Percentiles rank a stretch among this genome's conserved stretches.
phyloP scores from a whole-genome alignment of 208 protist species.

The Wallacemonas sp. region DNA sequence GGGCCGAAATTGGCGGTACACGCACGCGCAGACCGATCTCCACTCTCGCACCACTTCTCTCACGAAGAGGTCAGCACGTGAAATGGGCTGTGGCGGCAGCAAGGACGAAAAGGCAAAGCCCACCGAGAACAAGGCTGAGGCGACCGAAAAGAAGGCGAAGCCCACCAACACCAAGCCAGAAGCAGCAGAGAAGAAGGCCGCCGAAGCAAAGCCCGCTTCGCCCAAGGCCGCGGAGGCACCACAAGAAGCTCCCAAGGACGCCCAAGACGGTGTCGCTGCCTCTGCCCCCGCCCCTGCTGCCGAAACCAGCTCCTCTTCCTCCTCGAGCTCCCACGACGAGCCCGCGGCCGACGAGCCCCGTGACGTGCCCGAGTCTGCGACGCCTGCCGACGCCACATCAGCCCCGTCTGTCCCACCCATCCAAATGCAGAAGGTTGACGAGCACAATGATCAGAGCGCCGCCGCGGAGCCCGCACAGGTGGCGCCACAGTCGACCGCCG shows the following conservation, averaged over 20 bases:
- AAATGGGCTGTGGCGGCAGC: conserved; percentile 43
- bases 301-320: too few species aligned
- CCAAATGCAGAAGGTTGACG: not conserved
- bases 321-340: not conserved
- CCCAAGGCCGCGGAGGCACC: not conserved
- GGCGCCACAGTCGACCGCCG: too few species aligned
- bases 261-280: not conserved
- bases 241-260: not conserved
- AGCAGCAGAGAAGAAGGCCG: not conserved
- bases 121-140: not conserved
- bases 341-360: not conserved
- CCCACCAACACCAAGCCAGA: not conserved
- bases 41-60: not conserved
- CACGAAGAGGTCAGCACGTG: not conserved
- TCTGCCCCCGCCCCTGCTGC: not conserved
- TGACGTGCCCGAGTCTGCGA: not conserved
- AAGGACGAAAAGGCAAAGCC: conserved; percentile 23
- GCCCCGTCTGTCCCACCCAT: not conserved
- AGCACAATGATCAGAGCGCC: not conserved
- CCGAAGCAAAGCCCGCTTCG: conserved; percentile 2
- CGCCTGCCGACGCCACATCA: not conserved
- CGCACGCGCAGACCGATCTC: not conserved
- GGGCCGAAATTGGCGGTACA: too few species aligned
- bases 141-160: not conserved
- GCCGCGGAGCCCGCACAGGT: not conserved